phyloP scores from a whole-genome alignment of 768 basidiomycete genomes.

The Tylopilus cervinicoccineus region DNA sequence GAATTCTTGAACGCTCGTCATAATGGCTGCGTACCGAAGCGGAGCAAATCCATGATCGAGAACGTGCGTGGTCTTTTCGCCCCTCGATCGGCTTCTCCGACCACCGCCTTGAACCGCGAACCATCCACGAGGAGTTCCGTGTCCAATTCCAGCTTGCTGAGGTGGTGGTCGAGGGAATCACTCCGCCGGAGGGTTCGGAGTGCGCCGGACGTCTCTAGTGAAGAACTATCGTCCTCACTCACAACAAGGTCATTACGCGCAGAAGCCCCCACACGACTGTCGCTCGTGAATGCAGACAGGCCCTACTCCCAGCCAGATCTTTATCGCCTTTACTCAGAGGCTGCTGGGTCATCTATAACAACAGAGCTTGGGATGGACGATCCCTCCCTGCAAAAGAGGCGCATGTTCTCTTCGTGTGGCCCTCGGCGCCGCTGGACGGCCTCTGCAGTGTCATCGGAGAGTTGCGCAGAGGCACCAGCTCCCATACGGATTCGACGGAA shows the following conservation, averaged over 20 bases:
- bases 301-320: slow-evolving; percentile 33
- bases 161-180: slow-evolving; percentile 48
- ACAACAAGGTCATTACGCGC: slow-evolving; percentile 26
- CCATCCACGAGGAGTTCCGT: slow-evolving; percentile 26
- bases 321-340: slow-evolving; percentile 19
- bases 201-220: slow-evolving; percentile 41
- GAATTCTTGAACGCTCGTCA: slow-evolving; percentile 26
- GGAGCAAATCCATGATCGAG: slow-evolving; percentile 53
- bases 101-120: slow-evolving; percentile 27
- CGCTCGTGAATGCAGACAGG: slow-evolving; percentile 13
- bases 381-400: slow-evolving; percentile 10
- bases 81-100: slow-evolving; percentile 42
- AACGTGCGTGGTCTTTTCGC: slow-evolving; percentile 61
- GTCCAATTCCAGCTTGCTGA: slow-evolving; percentile 33
- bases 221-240: slow-evolving; percentile 22
- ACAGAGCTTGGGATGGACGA: slow-evolving; percentile 24
- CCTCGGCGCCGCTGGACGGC: slow-evolving; percentile 21
- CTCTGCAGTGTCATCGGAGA: slow-evolving; percentile 11
- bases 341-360: slow-evolving; percentile 7
- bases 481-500: slow-evolving; percentile 30
- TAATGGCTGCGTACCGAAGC: slow-evolving; percentile 34
- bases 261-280: slow-evolving; percentile 8
- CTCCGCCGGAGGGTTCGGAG: slow-evolving; percentile 52
- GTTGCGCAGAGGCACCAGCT: slow-evolving; percentile 15
- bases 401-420: slow-evolving; percentile 14